A percentile compares a stretch with the other conserved stretches of the same genome.
Evolutionary conservation across 2,329 filamentous ascomycete genomes (phyloP).

Genomic region (Pseudocercospora eumusae): DNA sequence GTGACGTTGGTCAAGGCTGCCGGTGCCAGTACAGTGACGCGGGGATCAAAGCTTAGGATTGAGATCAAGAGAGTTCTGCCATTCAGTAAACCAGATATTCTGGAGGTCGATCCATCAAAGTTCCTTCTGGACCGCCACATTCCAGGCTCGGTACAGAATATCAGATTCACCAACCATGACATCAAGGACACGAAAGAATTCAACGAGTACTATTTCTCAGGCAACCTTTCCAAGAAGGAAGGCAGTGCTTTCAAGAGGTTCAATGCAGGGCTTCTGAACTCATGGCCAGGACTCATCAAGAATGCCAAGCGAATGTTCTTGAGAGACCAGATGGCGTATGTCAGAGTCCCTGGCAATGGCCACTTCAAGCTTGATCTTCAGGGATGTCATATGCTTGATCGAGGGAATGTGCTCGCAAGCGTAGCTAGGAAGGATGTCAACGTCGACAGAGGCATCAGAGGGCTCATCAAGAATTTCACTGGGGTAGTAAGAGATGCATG

Average conservation of each 20-base stretch:
- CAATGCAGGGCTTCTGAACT: constrained; percentile 15
- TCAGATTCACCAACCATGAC: constrained; percentile 15
- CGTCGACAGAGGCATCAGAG: not conserved
- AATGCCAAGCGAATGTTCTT: constrained; percentile 34
- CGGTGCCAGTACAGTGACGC: constrained; percentile 6
- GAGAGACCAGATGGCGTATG: constrained; percentile 34
- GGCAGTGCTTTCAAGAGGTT: constrained; percentile 9
- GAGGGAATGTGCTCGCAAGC: constrained; percentile 21
- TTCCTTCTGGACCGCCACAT: constrained; percentile 23
- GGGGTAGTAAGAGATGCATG: not conserved
- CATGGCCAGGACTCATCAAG: constrained; percentile 21
- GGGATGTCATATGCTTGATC: constrained; percentile 31
- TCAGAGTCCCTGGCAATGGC: constrained; percentile 25
- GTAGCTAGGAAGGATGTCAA: not conserved
- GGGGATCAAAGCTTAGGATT: constrained; percentile 18
- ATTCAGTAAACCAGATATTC: constrained; percentile 25
- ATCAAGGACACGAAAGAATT: constrained; percentile 14
- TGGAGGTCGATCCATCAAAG: constrained; percentile 16
- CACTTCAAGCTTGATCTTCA: constrained; percentile 38
- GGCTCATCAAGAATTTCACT: not conserved
- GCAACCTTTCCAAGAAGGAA: constrained; percentile 5
- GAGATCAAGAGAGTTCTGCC: constrained; percentile 26
- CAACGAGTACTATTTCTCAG: constrained; percentile 22
- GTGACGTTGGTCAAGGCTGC: constrained; percentile 21
- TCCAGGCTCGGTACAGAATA: constrained; percentile 6